These are phyloP conservation scores for Plasmodium falciparum DNA, from an alignment of 169 alveolate genomes.

Conservation along the genomic window DNA sequence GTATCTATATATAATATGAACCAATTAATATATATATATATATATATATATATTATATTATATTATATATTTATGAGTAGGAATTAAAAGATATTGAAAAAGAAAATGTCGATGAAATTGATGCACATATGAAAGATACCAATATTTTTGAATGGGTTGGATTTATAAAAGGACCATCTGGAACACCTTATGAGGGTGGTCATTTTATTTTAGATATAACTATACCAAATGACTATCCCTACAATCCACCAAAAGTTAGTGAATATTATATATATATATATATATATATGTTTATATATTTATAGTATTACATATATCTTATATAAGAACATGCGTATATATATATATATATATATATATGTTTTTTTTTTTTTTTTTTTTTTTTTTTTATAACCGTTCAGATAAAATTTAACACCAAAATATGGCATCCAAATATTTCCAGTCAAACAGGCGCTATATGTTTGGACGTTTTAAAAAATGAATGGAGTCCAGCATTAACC, in stretches of 20 bases:
- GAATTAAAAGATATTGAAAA: constrained; percentile 84
- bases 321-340: neutral
- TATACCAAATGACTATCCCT: constrained; percentile 96
- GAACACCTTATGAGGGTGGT: constrained; percentile 96
- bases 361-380: neutral
- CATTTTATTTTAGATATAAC: constrained; percentile 91
- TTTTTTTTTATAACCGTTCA: constrained; percentile 8
- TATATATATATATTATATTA: neutral
- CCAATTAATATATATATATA: neutral
- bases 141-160: constrained; percentile 93
- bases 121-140: constrained; percentile 88
- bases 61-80: constrained; percentile 28
- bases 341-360: neutral
- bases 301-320: neutral
- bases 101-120: constrained; percentile 81
- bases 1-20: neutral
- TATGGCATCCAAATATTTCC: constrained; percentile 98
- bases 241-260: constrained; percentile 87
- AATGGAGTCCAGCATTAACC: constrained; percentile 99
- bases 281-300: constrained; percentile 3
- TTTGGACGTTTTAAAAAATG: constrained; percentile 95
- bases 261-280: neutral
- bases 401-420: constrained; percentile 95
- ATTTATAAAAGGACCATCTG: constrained; percentile 92
- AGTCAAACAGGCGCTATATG: constrained; percentile 97